These are phyloP conservation scores for Breynia disticha DNA, from an alignment of 441 rosid genomes.

Conservation along the genomic window DNA sequence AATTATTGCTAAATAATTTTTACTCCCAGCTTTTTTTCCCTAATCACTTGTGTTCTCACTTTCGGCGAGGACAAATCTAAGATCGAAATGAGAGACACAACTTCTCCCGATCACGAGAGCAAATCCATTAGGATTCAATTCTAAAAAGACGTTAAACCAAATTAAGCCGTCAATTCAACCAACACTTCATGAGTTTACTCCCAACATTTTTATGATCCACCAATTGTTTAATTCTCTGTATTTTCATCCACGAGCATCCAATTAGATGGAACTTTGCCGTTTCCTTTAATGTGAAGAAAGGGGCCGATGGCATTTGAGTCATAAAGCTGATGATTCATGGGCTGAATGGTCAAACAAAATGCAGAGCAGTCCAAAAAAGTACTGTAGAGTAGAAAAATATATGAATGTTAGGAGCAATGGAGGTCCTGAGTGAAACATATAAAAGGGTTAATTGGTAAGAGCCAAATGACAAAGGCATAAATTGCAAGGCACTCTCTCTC, in stretches of 20 bases:
- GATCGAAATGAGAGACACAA: no score
- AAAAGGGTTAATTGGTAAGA: conserved; percentile 14
- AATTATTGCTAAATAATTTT: conserved; percentile 8
- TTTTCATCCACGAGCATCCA: conserved; percentile 6
- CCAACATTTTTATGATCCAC: conserved; percentile 24
- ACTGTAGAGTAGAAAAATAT: conserved; percentile 3
- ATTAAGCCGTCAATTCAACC: no score
- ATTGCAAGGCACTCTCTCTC: conserved; percentile 16
- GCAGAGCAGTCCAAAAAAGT: conserved; percentile 10
- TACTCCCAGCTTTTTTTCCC: no score
- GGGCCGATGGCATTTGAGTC: conserved; percentile 17
- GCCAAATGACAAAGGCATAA: conserved; percentile 15
- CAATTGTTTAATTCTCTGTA: conserved; percentile 16
- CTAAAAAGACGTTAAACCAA: no score
- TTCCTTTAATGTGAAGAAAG: conserved; percentile 70
- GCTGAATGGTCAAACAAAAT: conserved; percentile 22
- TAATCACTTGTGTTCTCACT: no score
- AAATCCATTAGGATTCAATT: no score
- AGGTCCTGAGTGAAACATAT: no score
- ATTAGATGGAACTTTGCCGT: not conserved
- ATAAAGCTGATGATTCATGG: conserved; percentile 5
- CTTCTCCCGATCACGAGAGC: no score
- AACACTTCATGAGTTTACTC: no score
- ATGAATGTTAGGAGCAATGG: conserved; percentile 2
- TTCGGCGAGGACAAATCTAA: no score